Conservation (phyloP, 208 protist species). For the Trypanosoma caninum region DNA sequence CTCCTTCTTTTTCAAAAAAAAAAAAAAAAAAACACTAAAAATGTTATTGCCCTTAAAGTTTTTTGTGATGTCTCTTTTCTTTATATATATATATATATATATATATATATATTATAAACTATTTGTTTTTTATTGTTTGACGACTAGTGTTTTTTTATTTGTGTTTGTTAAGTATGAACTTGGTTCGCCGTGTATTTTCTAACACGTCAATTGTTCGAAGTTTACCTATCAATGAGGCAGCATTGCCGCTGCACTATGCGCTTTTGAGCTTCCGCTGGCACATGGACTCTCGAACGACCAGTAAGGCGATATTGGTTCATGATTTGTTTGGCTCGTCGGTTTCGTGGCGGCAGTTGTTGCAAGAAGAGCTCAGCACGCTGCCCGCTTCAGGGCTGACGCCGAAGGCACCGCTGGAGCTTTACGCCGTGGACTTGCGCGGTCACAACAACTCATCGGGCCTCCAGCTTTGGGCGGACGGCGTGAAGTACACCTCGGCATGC, state of each 20-base stretch:
- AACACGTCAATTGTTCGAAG: not conserved
- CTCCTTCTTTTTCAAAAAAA: not conserved
- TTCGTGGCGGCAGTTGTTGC: slow-evolving; percentile 58
- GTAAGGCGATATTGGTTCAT: slow-evolving; percentile 67
- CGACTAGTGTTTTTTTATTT: not conserved
- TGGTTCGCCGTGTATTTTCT: slow-evolving; percentile 18
- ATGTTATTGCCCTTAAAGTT: no score
- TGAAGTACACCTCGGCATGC: slow-evolving; percentile 35
- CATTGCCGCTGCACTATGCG: slow-evolving; percentile 39
- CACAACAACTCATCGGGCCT: slow-evolving; percentile 55
- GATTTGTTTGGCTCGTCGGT: slow-evolving; percentile 63
- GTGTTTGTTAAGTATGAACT: slow-evolving; percentile 15
- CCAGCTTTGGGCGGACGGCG: slow-evolving; percentile 9
- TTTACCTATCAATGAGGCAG: slow-evolving; percentile 19
- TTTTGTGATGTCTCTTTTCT: no score
- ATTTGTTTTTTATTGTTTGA: slow-evolving; percentile 1
- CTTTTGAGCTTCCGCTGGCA: slow-evolving; percentile 81
- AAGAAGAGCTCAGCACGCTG: slow-evolving; percentile 39
- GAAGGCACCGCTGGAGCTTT: slow-evolving; percentile 68
- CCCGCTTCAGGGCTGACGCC: slow-evolving; percentile 42
- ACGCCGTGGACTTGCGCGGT: slow-evolving; percentile 71
- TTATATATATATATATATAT: no score
- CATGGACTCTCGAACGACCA: slow-evolving; percentile 58
- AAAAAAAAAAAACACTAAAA: no score
- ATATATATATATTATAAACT: not conserved